Conservation (phyloP, 805 yeast genomes). For the Diddensiella santjacobensis region DNA sequence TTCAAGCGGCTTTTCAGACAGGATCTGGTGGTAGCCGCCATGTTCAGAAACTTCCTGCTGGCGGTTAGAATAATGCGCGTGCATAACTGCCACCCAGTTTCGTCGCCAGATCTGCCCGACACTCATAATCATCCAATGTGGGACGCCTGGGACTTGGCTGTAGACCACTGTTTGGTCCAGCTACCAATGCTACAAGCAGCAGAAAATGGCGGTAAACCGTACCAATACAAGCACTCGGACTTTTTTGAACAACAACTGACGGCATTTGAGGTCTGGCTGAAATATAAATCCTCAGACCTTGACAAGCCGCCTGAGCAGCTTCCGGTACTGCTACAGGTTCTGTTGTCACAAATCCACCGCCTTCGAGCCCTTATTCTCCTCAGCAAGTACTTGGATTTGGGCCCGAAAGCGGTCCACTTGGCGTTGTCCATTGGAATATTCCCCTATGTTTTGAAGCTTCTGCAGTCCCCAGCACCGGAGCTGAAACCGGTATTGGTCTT, state of each 20-base stretch:
- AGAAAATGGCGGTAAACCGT: slow-evolving; percentile 30
- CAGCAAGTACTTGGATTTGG: slow-evolving; percentile 83
- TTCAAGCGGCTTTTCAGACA: slow-evolving; percentile 90
- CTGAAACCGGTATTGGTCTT: slow-evolving; percentile 89
- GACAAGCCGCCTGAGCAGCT: slow-evolving; percentile 90
- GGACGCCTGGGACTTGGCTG: slow-evolving; percentile 97
- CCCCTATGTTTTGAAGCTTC: slow-evolving; percentile 84
- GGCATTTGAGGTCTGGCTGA: slow-evolving; percentile 94
- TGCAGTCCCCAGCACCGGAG: slow-evolving; percentile 95
- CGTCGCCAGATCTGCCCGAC: slow-evolving; percentile 90
- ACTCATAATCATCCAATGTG: slow-evolving; percentile 84
- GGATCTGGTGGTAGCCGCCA: slow-evolving; percentile 93
- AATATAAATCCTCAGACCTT: slow-evolving; percentile 72
- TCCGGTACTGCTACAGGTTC: slow-evolving; percentile 88
- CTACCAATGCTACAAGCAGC: slow-evolving; percentile 35
- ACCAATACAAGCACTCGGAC: slow-evolving; percentile 64
- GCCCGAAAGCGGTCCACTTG: slow-evolving; percentile 95
- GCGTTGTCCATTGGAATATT: slow-evolving; percentile 93
- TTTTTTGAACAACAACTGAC: slow-evolving; percentile 95
- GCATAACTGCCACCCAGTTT: slow-evolving; percentile 88
- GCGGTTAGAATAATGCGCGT: slow-evolving; percentile 94
- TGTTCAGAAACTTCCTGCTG: slow-evolving; percentile 84
- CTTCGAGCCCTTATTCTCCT: slow-evolving; percentile 80
- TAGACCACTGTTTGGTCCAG: slow-evolving; percentile 81
- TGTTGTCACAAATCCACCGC: slow-evolving; percentile 90